phyloP scores from a whole-genome alignment of 352 stramenopile genomes.

The Pythium oligandrum region DNA sequence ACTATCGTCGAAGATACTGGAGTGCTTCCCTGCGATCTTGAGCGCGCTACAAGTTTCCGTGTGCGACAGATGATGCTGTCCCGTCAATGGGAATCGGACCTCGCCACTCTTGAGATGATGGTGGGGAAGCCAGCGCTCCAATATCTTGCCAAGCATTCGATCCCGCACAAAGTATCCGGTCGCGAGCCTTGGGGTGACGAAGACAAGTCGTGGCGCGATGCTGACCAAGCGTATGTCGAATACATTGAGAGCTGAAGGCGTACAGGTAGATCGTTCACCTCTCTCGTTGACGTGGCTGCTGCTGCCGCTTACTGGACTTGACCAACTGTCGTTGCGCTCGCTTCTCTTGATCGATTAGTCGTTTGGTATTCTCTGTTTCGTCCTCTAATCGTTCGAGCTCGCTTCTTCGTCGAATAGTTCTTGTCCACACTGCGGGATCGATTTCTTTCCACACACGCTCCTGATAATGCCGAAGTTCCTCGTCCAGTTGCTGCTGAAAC shows the following conservation, averaged over 20 bases:
- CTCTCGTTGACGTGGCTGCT: too few species aligned
- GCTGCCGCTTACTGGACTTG: too few species aligned
- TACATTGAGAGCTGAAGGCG: slow-evolving; percentile 49
- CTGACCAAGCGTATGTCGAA: slow-evolving; percentile 69
- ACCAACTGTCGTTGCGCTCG: too few species aligned
- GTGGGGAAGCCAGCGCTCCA: slow-evolving; percentile 59
- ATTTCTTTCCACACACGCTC: slow-evolving; percentile 11
- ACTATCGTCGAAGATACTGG: slow-evolving; percentile 72
- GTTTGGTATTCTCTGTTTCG: too few species aligned
- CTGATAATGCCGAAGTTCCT: slow-evolving; percentile 3
- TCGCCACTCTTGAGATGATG: slow-evolving; percentile 55
- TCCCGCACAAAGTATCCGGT: slow-evolving; percentile 52
- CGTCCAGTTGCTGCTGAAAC: slow-evolving; percentile 3
- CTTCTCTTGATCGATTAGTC: too few species aligned
- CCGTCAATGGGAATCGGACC: slow-evolving; percentile 16
- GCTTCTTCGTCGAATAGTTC: too few species aligned
- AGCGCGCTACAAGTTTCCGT: slow-evolving; percentile 60
- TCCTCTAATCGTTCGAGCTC: too few species aligned
- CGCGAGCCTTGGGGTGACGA: slow-evolving; percentile 55
- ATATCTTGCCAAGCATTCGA: slow-evolving; percentile 54
- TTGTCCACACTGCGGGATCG: slow-evolving; percentile 6
- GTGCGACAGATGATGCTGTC: slow-evolving; percentile 45
- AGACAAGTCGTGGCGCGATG: slow-evolving; percentile 54
- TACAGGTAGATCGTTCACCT: too few species aligned
- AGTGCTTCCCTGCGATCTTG: slow-evolving; percentile 59